Conservation (phyloP, 2,329 filamentous ascomycete genomes). For the Ascocoryne sarcoides region DNA sequence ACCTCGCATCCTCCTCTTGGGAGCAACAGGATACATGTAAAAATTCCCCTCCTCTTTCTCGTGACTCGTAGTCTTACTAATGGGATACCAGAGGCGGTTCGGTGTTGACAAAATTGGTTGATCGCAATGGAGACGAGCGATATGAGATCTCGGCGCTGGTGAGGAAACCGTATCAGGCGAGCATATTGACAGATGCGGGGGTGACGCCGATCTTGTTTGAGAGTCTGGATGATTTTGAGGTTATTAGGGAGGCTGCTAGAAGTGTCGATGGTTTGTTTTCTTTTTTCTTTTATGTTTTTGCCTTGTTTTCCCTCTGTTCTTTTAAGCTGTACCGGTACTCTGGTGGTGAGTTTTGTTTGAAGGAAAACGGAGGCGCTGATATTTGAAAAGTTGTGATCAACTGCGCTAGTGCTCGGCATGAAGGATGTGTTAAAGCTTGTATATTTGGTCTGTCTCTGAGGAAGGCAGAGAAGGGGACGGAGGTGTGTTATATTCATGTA, state of each 20-base stretch:
- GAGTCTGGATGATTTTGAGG: constrained; percentile 17
- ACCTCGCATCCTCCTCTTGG: constrained; percentile 13
- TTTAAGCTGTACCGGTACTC: not conserved
- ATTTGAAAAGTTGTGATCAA: constrained; percentile 34
- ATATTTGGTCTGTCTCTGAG: constrained; percentile 35
- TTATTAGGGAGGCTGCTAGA: constrained; percentile 14
- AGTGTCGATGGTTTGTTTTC: constrained; percentile 14
- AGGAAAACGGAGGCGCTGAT: not conserved
- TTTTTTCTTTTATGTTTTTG: too few relatives aligned
- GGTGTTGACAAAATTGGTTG: constrained; percentile 8
- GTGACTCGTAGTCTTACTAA: constrained; percentile 1
- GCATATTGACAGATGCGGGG: constrained; percentile 15
- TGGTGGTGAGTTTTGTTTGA: not conserved
- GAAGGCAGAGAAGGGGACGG: constrained; percentile 27
- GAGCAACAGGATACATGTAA: constrained; percentile 19
- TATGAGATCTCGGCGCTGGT: constrained; percentile 17
- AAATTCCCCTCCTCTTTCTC: not conserved
- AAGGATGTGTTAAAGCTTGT: constrained; percentile 32
- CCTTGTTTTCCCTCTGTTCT: not conserved
- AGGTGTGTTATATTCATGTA: constrained; percentile 34
- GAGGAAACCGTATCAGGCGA: constrained; percentile 19
- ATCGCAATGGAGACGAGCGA: constrained; percentile 1
- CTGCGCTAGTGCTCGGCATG: constrained; percentile 33
- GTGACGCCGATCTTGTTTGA: constrained; percentile 18
- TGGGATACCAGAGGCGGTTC: constrained; percentile 16